Conservation (phyloP, 148 eudicot species). For the Camellia sinensis region DNA sequence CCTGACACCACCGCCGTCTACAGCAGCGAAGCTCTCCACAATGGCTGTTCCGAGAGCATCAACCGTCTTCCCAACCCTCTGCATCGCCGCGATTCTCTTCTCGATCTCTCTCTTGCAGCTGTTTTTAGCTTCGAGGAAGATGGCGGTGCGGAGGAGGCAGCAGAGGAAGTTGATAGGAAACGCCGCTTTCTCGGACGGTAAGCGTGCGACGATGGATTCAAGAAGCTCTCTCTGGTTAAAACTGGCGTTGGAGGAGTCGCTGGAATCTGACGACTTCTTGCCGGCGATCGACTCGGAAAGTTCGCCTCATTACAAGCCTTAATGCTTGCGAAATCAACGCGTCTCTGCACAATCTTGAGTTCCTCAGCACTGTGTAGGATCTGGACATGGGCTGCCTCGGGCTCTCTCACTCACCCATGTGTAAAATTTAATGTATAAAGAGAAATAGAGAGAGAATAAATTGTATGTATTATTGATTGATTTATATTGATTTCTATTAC, state of each 20-base stretch:
- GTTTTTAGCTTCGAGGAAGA: slow-evolving; percentile 47
- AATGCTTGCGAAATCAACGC: slow-evolving; percentile 57
- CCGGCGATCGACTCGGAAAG: slow-evolving; percentile 84
- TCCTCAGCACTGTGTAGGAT: too few relatives aligned
- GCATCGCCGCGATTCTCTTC: slow-evolving; percentile 59
- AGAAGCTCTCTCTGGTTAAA: slow-evolving; percentile 46
- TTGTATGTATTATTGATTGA: too few relatives aligned
- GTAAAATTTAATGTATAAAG: too few relatives aligned
- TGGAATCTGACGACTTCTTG: slow-evolving; percentile 19
- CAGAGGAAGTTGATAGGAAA: slow-evolving; percentile 81
- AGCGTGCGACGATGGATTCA: slow-evolving; percentile 50
- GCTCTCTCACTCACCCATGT: too few relatives aligned
- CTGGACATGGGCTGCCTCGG: too few relatives aligned
- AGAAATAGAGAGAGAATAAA: too few relatives aligned
- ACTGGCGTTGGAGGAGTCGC: slow-evolving; percentile 41
- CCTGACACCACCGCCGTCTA: too few relatives aligned
- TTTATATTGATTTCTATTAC: too few relatives aligned
- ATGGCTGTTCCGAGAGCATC: too few relatives aligned
- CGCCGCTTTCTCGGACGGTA: slow-evolving; percentile 67
- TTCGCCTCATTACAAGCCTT: slow-evolving; percentile 86
- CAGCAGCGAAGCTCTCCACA: too few relatives aligned
- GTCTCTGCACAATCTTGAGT: slow-evolving; percentile 59
- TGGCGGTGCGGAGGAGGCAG: slow-evolving; percentile 69
- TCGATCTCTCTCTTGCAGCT: slow-evolving; percentile 67
- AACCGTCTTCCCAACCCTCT: slow-evolving; percentile 75